Evolutionary conservation across 768 basidiomycete species (phyloP), one percentile per base, ranked within the genome.

Genomic region (Trametes cinnabarina): DNA sequence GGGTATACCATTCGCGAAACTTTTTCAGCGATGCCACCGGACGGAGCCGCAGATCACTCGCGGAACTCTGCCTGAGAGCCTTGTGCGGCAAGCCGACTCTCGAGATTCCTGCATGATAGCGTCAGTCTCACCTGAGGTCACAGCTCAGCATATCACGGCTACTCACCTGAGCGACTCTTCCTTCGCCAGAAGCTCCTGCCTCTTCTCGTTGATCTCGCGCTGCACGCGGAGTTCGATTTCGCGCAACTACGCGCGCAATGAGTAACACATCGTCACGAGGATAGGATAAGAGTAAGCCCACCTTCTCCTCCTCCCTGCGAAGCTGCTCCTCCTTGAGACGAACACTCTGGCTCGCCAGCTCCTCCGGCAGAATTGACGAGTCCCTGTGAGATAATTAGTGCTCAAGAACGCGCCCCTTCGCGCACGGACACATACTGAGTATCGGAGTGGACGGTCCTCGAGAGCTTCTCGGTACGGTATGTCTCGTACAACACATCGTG

Each of bases 251-350:
- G 35, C 50, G 34, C 11, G 0, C 0, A 5, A 26, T 25, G n/a
- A 46, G 34, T 23, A 51, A 32, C n/a, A 7, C 17, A 10, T 14
- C 3, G 28, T 12, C 5, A 39, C 28, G 35, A 53, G 25, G 20
- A 28, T 9, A 9, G 19, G 14, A 48, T 19, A 6, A 12, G 8
- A 28, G 60, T 19, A 3, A 47, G 53, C 56, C 57, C 72, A 90
- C 88, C 81, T 96, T 96, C 79, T 97, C 94, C 77, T 97, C 94
- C 72, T 99, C 97, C 59, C 91, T 79, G 66, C 95, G 88, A 57
- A 99, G 87, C 72, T 98, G 97, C 72, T 99, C 97, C 77, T 98
- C 97, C 78, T 98, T 98, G 77, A 98, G 87, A 55, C 96, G 90
- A 44, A 98, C 94, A 60, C 89, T 92, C 75, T 98, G 97, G 51